Conservation (phyloP, 352 stramenopile genomes). For the Pythium oligandrum region DNA sequence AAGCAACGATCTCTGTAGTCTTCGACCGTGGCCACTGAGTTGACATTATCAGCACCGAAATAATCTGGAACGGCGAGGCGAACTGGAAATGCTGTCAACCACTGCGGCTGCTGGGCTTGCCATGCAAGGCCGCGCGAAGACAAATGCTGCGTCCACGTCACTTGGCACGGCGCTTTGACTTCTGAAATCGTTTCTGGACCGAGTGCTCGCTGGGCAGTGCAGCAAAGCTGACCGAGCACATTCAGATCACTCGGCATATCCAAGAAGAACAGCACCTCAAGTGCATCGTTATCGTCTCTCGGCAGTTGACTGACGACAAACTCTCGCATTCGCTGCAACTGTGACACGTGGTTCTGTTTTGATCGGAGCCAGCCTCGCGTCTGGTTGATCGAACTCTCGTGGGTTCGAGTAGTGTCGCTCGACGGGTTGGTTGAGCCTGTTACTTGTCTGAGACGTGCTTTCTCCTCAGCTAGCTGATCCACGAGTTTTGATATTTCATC, state of each 20-base stretch:
- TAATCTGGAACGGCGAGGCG: too few relatives aligned
- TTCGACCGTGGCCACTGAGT: too few relatives aligned
- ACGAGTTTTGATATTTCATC: not conserved
- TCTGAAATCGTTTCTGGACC: slow-evolving; percentile 1
- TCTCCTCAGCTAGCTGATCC: not conserved
- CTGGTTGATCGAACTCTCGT: slow-evolving; percentile 6
- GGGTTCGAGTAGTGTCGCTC: not conserved
- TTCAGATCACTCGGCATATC: slow-evolving; percentile 31
- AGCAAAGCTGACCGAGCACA: slow-evolving; percentile 30
- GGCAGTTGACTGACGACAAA: slow-evolving; percentile 33
- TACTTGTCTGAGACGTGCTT: slow-evolving; percentile 3
- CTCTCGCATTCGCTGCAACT: slow-evolving; percentile 16
- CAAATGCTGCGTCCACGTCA: too few relatives aligned
- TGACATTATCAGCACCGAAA: too few relatives aligned
- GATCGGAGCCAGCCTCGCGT: slow-evolving; percentile 4
- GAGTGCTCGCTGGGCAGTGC: slow-evolving; percentile 30
- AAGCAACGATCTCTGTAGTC: too few relatives aligned
- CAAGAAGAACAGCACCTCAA: slow-evolving; percentile 43
- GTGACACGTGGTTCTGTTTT: not conserved
- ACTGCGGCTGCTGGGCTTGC: too few relatives aligned
- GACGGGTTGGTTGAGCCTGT: slow-evolving; percentile 1
- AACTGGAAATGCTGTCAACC: too few relatives aligned
- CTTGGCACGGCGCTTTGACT: too few relatives aligned
- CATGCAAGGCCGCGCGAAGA: too few relatives aligned
- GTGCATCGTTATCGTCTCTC: slow-evolving; percentile 9